phyloP scores from a whole-genome alignment of 2,329 filamentous ascomycete species.

The Fusarium sp. region DNA sequence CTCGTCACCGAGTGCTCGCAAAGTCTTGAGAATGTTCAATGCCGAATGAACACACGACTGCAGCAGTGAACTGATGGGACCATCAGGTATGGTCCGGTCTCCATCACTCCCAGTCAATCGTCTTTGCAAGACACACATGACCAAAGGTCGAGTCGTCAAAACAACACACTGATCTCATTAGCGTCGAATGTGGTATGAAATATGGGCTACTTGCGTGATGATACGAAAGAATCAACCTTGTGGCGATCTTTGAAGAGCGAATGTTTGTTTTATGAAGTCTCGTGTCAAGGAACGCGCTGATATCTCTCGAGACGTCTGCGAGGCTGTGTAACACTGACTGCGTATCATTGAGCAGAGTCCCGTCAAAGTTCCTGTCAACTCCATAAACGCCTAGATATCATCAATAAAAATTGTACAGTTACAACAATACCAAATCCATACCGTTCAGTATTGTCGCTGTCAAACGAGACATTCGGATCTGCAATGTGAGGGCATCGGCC shows the following conservation, averaged over 20 bases:
- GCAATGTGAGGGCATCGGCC: not conserved
- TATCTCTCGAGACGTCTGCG: not conserved
- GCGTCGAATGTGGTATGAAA: accelerated
- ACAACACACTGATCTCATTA: not conserved
- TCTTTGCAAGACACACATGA: not conserved
- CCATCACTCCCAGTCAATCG: not conserved
- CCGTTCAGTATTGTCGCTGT: not conserved
- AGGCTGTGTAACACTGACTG: not conserved
- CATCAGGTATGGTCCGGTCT: not conserved
- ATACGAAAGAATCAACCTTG: not conserved
- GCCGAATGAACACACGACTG: not conserved
- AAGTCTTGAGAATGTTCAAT: not conserved
- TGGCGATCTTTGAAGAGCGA: not conserved
- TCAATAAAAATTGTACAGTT: not conserved
- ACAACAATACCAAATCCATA: not conserved
- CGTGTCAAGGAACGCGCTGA: not conserved
- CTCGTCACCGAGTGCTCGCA: not conserved
- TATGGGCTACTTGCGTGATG: not conserved
- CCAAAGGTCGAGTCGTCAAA: not conserved
- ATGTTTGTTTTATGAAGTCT: not conserved
- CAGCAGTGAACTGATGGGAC: not conserved
- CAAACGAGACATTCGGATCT: not conserved
- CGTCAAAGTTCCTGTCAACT: slow-evolving; percentile 4
- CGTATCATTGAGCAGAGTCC: slow-evolving; percentile 10
- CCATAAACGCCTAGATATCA: slow-evolving; percentile 1